Evolutionary conservation across 2,329 filamentous ascomycete species (phyloP), one percentile per base, ranked within the genome.

Genomic region (Xylariales sp.): DNA sequence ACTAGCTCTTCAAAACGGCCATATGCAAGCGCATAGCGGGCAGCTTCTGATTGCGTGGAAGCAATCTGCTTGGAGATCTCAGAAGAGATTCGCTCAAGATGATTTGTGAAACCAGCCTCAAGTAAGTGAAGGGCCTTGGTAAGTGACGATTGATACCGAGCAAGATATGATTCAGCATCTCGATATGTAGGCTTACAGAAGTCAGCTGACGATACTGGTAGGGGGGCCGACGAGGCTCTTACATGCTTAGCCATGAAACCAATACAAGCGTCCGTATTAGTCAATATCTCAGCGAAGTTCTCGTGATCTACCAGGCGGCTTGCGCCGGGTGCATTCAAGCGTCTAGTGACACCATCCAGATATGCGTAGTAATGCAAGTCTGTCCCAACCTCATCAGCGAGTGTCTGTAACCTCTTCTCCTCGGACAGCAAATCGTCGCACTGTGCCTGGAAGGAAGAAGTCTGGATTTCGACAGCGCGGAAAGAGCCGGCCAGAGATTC

Each of bases 321-420:
- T 15, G 91, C 90, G 1, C 90, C 89, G 0, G 93, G 90, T 1
- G 90, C 90, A 68, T 97, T 97, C 44, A 98, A 78, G 11, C 89
- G 79, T 42, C 90, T 78, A 0, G 89, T 95, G 46, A 91, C 89
- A 34, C 84, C 89, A 49, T 98, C 93, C 5, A 98, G 75, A 58
- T 95, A 96, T 15, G 86, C 80, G 62, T 98, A 98, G 64, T 95
- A 96, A 57, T 90, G 83, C n/a, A 96, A 70, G 53, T 96, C 94
- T 18, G 87, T 86, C 19, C 87, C 84, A 43, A 98, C 84, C 44
- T 89, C 84, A 51, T 94, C 80, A 3, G 89, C 88, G 31, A 98
- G 74, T 50, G 75, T 77, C 47, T 87, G 82, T 29, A 96, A 74
- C 18, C 86, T 80, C 53, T 76, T 80, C 65, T 97, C 89, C 54